These are phyloP conservation scores for Euphorbia tirucalli DNA, from an alignment of 345 rosid species.

Conservation along the genomic window DNA sequence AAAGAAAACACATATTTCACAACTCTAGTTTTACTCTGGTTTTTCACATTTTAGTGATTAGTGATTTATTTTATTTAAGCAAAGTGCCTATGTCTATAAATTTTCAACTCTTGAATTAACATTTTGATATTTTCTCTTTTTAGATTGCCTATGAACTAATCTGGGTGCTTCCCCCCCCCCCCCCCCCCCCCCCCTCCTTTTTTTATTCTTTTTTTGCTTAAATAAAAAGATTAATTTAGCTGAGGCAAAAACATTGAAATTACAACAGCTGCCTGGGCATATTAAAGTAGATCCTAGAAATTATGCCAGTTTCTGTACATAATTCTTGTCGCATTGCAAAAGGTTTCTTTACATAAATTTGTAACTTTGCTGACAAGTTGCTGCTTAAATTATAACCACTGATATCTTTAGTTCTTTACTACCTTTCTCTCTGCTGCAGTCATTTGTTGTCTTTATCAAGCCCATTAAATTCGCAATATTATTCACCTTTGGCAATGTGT, in stretches of 20 bases:
- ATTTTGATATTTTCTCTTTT: background rate
- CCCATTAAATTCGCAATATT: constrained; percentile 88
- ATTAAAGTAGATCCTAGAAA: background rate
- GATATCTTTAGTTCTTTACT: constrained; percentile 8
- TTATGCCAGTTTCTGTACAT: background rate
- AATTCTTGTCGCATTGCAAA: background rate
- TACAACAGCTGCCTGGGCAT: background rate
- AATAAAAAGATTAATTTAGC: background rate
- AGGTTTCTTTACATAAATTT: background rate
- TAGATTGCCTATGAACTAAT: too few species aligned
- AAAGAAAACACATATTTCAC: background rate
- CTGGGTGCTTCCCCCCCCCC: too few species aligned
- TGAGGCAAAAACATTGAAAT: background rate
- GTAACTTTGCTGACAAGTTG: background rate
- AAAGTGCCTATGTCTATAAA: too few species aligned
- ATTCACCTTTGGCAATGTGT: constrained; percentile 84
- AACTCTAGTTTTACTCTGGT: background rate
- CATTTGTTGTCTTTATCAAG: constrained; percentile 66
- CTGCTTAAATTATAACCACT: too few species aligned
- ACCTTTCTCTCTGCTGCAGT: constrained; percentile 46
- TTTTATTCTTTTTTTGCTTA: background rate
- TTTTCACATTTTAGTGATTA: background rate
- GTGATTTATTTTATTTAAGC: background rate
- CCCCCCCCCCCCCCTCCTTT: too few species aligned
- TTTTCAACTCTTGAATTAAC: constrained; percentile 5